Conservation (phyloP, 306 rosid genomes). For the Calophaca sinica region DNA sequence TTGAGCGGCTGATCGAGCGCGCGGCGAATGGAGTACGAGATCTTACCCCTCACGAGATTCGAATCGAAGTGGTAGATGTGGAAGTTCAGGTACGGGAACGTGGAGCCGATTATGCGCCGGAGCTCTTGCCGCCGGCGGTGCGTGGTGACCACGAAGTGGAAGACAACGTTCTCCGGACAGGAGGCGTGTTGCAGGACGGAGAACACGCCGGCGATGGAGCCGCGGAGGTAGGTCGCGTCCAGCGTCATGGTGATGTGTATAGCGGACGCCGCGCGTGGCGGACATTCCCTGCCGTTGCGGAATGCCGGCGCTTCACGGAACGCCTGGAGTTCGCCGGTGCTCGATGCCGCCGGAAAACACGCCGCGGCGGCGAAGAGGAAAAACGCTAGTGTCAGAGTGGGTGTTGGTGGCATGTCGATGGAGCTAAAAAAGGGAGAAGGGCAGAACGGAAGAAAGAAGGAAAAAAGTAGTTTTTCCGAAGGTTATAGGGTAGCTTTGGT, state of each 20-base stretch:
- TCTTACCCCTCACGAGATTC: constrained; percentile 76
- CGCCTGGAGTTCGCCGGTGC: constrained; percentile 46
- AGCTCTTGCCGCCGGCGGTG: constrained; percentile 63
- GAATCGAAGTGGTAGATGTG: constrained; percentile 79
- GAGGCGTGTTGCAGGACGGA: constrained; percentile 90
- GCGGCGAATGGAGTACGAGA: constrained; percentile 80
- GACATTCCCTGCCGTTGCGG: constrained; percentile 79
- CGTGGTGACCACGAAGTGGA: constrained; percentile 78
- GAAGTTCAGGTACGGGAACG: constrained; percentile 79
- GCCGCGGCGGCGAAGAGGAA: constrained; percentile 36
- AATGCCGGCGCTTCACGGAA: constrained; percentile 93
- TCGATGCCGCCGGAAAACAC: neutral
- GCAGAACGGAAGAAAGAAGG: neutral
- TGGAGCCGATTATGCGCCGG: constrained; percentile 66
- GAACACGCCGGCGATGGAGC: constrained; percentile 84
- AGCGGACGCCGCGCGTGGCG: constrained; percentile 48
- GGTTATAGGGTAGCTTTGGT: constrained; percentile 47
- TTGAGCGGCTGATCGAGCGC: constrained; percentile 93
- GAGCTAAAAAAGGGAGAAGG: neutral
- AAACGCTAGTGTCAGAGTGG: neutral
- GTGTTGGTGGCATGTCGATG: constrained; percentile 56
- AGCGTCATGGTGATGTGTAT: constrained; percentile 94
- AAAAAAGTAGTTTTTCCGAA: neutral
- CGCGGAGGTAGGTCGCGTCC: constrained; percentile 85
- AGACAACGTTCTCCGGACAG: constrained; percentile 82